phyloP scores from a whole-genome alignment of 2,329 filamentous ascomycete genomes.

The Cadophora sp. region DNA sequence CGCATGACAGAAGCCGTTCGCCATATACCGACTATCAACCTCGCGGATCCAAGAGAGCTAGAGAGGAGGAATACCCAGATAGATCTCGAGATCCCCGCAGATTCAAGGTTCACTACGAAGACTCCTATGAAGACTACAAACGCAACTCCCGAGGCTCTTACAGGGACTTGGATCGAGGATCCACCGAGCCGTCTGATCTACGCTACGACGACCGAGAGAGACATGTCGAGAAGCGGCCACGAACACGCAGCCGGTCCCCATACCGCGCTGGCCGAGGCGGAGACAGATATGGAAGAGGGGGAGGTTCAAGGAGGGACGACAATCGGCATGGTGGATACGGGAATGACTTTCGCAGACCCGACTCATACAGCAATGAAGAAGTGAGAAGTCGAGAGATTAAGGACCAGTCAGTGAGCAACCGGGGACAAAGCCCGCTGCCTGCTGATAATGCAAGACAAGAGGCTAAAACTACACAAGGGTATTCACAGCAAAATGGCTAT shows the following conservation, averaged over 20 bases:
- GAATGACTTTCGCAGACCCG: constrained; percentile 30
- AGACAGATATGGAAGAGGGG: constrained; percentile 33
- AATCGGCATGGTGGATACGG: constrained; percentile 29
- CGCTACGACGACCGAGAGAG: constrained; percentile 59
- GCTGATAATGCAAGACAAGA: constrained; percentile 65
- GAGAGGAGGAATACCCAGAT: constrained; percentile 65
- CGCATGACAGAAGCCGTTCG: constrained; percentile 59
- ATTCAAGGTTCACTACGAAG: constrained; percentile 69
- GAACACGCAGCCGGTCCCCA: constrained; percentile 59
- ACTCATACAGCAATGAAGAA: constrained; percentile 46
- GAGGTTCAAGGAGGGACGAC: constrained; percentile 34
- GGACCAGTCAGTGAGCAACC: constrained; percentile 69
- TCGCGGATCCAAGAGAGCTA: constrained; percentile 70
- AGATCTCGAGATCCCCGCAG: constrained; percentile 60
- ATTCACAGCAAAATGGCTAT: constrained; percentile 56
- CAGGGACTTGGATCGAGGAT: constrained; percentile 60
- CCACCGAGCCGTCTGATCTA: constrained; percentile 41
- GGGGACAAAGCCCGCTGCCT: constrained; percentile 64
- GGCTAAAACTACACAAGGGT: constrained; percentile 72
- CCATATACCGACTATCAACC: constrained; percentile 51
- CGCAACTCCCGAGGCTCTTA: constrained; percentile 57
- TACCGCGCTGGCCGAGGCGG: constrained; percentile 46
- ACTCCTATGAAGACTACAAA: constrained; percentile 52
- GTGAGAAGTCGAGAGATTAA: constrained; percentile 56
- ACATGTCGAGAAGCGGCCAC: constrained; percentile 58